Evolutionary conservation across 2,329 filamentous ascomycete species (phyloP).

Genomic region (Fusarium gaditjirri): DNA sequence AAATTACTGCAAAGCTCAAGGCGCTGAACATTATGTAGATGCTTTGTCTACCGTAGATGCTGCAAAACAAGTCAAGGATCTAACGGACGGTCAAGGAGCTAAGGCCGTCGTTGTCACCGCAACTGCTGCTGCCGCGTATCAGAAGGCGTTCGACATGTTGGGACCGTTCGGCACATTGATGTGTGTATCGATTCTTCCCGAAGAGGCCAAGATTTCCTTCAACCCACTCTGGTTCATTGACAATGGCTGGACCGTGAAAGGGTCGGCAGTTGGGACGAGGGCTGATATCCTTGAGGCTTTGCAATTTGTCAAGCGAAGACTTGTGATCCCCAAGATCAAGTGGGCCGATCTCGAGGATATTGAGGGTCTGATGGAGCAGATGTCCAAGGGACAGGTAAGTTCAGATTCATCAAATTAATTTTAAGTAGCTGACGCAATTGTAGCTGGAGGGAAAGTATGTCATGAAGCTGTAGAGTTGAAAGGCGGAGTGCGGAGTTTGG

Average conservation of each 20-base stretch:
- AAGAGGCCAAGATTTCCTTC: slow-evolving; percentile 40
- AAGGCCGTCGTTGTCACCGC: slow-evolving; percentile 48
- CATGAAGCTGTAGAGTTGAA: slow-evolving; percentile 4
- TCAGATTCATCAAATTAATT: fast-evolving
- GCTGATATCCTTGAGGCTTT: slow-evolving; percentile 54
- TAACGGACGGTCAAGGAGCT: slow-evolving; percentile 31
- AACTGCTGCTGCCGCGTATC: slow-evolving; percentile 47
- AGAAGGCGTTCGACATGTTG: slow-evolving; percentile 46
- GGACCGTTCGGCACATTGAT: slow-evolving; percentile 52
- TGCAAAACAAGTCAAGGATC: slow-evolving; percentile 12
- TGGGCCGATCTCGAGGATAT: slow-evolving; percentile 24
- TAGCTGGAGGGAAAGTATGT: slow-evolving; percentile 36
- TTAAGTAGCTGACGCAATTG: fast-evolving
- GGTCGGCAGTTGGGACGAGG: slow-evolving; percentile 51
- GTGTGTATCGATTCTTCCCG: slow-evolving; percentile 51
- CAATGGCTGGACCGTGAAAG: slow-evolving; percentile 49
- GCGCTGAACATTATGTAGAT: slow-evolving; percentile 54
- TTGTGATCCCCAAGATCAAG: slow-evolving; percentile 26
- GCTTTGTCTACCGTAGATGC: slow-evolving; percentile 30
- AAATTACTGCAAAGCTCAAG: slow-evolving; percentile 45
- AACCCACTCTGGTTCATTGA: slow-evolving; percentile 52
- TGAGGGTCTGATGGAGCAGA: slow-evolving; percentile 27
- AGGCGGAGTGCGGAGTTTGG: background rate
- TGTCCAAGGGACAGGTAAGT: slow-evolving; percentile 30
- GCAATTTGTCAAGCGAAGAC: slow-evolving; percentile 49